phyloP scores from a whole-genome alignment of 2,329 filamentous ascomycete genomes.

The Keithomyces neogunnii region DNA sequence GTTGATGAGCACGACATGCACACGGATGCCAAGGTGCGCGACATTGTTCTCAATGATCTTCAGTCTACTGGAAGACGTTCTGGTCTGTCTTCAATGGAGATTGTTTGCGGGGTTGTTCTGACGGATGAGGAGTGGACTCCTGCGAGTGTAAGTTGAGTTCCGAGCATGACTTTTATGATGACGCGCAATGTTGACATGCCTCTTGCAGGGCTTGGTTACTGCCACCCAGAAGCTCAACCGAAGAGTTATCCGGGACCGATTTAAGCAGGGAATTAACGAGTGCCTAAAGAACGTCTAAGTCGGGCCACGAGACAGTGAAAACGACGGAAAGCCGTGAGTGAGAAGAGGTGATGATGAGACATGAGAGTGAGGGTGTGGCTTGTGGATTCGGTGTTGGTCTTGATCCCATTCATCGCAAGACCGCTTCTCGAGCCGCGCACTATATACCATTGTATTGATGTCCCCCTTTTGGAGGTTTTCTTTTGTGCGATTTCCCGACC shows the following conservation, averaged over 20 bases:
- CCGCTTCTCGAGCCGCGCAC: neutral
- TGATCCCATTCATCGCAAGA: slow-evolving; percentile 1
- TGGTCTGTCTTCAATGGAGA: slow-evolving; percentile 63
- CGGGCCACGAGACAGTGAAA: neutral
- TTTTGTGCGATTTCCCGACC: too few species aligned
- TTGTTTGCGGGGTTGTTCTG: slow-evolving; percentile 66
- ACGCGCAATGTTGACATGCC: slow-evolving; percentile 10
- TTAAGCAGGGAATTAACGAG: slow-evolving; percentile 42
- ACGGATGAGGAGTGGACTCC: slow-evolving; percentile 86
- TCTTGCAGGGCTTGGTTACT: slow-evolving; percentile 46
- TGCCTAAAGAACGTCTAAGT: slow-evolving; percentile 21
- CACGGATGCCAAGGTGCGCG: slow-evolving; percentile 55
- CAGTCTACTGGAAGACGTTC: slow-evolving; percentile 55
- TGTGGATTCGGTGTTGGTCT: neutral
- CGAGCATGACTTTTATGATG: neutral
- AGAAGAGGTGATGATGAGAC: neutral
- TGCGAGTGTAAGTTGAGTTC: slow-evolving; percentile 56
- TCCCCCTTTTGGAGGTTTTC: neutral
- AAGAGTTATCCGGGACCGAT: slow-evolving; percentile 39
- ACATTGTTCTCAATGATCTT: slow-evolving; percentile 57
- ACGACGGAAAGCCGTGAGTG: neutral
- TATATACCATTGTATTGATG: slow-evolving; percentile 3
- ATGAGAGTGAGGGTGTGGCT: neutral
- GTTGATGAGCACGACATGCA: slow-evolving; percentile 63
- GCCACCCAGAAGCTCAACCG: slow-evolving; percentile 56